These are phyloP conservation scores for Neoascochyta sp. DNA, from an alignment of 2,329 filamentous ascomycete genomes.

Conservation along the genomic window DNA sequence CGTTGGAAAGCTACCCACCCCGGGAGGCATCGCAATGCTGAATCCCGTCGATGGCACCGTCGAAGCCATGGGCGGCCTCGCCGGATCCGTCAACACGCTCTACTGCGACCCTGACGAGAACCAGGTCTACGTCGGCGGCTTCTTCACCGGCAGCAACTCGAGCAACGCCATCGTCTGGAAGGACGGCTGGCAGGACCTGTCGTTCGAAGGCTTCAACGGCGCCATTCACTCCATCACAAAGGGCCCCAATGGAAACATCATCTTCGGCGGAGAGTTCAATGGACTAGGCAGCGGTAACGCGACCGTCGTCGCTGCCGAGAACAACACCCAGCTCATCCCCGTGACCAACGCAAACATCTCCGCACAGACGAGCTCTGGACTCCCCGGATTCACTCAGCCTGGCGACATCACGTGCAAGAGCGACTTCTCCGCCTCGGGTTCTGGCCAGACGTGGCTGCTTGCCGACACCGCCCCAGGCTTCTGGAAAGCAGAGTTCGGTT, in stretches of 20 bases:
- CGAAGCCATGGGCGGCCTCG: slow-evolving; percentile 72
- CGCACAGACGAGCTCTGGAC: slow-evolving; percentile 59
- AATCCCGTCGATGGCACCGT: slow-evolving; percentile 68
- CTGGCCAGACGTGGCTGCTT: slow-evolving; percentile 81
- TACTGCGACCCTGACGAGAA: slow-evolving; percentile 74
- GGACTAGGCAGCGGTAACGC: slow-evolving; percentile 84
- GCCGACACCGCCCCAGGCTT: slow-evolving; percentile 70
- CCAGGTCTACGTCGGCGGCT: slow-evolving; percentile 88
- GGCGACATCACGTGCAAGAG: slow-evolving; percentile 79
- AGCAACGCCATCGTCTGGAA: slow-evolving; percentile 87
- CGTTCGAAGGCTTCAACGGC: slow-evolving; percentile 93
- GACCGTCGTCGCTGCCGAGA: slow-evolving; percentile 60
- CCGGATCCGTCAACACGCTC: slow-evolving; percentile 76
- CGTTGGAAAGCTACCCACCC: slow-evolving; percentile 70
- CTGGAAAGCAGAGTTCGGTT: slow-evolving; percentile 80
- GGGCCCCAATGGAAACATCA: slow-evolving; percentile 74
- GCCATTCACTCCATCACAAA: slow-evolving; percentile 83
- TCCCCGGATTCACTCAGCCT: slow-evolving; percentile 67
- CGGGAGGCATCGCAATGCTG: slow-evolving; percentile 74
- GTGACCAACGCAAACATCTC: slow-evolving; percentile 73
- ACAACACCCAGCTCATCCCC: slow-evolving; percentile 78
- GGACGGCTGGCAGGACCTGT: slow-evolving; percentile 68
- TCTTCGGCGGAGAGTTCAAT: slow-evolving; percentile 89
- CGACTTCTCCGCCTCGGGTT: slow-evolving; percentile 55
- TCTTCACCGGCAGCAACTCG: slow-evolving; percentile 74